Evolutionary conservation across 805 yeast genomes (phyloP), one percentile per base, ranked within the genome.

Genomic region (Lachancea cidri): DNA sequence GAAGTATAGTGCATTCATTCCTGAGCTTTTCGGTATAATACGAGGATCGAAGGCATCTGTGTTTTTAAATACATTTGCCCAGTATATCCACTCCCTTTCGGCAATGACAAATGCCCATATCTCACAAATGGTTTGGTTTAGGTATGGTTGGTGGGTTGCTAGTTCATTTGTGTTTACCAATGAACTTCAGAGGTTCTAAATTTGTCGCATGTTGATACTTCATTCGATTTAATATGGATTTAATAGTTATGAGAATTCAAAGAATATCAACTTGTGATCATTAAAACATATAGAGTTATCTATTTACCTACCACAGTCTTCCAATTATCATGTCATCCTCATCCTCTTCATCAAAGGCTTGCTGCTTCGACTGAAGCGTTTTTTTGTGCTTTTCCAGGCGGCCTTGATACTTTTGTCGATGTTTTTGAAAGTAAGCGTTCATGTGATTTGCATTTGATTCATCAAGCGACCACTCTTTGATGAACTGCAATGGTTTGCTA

Each of bases 101-200:
- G 84, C 95, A 3, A 87, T 91, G 96, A 66, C 81, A 2, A 71
- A 72, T 48, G 95, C 84, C 2, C 98, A 93, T 64, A 71, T 71
- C 47, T 79, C 95, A 2, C 98, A 93, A 61, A 85, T 93, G 85
- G 89, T 83, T 6, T 91, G 97, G 97, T 93, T 83, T 61, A 72
- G 98, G 50, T 85, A 84, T 67, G 81, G 87, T 1, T 93, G 97
- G 96, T 68, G 93, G 57, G 44, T 76, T 4, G 62, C 81, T 13
- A 83, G 95, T 45, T 71, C 89, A 46, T 91, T 87, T 63, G 76
- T 86, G 70, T 79, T 81, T 33, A 74, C 76, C 38, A 89, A 91
- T 62, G 88, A 85, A 53, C 67, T 86, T 14, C 33, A 34, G 16
- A 29, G n/a, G 20, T 36, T 39, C 27, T 34, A 22, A 24, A 17